phyloP scores from a whole-genome alignment of 1,284 basidiomycete genomes.

The Trametes versicolor region DNA sequence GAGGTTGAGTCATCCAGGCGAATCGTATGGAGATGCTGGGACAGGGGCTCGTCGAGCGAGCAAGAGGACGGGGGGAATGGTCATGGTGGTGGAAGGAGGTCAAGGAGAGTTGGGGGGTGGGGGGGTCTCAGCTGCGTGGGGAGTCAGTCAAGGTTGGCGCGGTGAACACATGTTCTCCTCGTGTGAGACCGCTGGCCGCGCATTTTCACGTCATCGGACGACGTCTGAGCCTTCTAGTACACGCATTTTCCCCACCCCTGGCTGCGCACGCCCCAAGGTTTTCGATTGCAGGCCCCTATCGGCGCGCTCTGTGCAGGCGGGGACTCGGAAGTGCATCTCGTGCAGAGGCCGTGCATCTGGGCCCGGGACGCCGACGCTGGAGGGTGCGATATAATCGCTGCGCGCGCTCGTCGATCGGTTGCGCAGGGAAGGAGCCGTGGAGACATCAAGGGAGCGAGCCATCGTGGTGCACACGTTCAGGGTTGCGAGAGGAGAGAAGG shows the following conservation, averaged over 20 bases:
- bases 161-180: constrained; percentile 14
- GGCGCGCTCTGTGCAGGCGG: background rate
- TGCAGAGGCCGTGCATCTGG: too few species aligned
- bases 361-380: too few species aligned
- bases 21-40: background rate
- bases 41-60: background rate
- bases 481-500: background rate
- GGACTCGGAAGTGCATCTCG: background rate
- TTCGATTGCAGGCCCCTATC: background rate
- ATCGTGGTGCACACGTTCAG: constrained; percentile 6
- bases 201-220: constrained; percentile 2
- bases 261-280: constrained; percentile 1
- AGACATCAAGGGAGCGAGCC: background rate
- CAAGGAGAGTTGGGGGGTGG: constrained; percentile 1
- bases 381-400: too few species aligned
- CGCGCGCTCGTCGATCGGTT: background rate
- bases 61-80: background rate
- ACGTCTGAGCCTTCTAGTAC: background rate
- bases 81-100: constrained; percentile 18
- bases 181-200: background rate
- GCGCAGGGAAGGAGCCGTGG: background rate
- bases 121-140: background rate
- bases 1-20: background rate
- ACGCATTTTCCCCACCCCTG: background rate
- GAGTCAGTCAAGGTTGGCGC: constrained; percentile 3